These are phyloP conservation scores for Ceratocystis destructans DNA, from an alignment of 2,329 filamentous ascomycete genomes.

Conservation along the genomic window DNA sequence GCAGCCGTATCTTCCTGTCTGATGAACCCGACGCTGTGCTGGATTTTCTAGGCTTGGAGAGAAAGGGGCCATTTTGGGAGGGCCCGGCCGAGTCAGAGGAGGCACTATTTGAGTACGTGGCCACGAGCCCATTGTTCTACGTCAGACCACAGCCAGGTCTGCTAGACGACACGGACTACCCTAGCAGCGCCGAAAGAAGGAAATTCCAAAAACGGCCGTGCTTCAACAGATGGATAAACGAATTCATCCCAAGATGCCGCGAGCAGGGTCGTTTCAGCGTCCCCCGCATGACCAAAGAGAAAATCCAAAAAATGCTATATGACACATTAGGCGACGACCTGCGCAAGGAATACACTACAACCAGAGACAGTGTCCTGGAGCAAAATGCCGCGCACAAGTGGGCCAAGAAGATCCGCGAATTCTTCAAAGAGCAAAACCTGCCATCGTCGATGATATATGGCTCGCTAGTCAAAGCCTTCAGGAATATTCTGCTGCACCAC, in stretches of 20 bases:
- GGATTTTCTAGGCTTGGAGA: slow-evolving; percentile 47
- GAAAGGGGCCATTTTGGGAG: slow-evolving; percentile 33
- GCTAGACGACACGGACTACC: slow-evolving; percentile 25
- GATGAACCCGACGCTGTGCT: slow-evolving; percentile 42
- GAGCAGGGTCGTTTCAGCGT: slow-evolving; percentile 27
- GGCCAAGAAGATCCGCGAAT: slow-evolving; percentile 32
- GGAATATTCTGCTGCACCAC: slow-evolving; percentile 36
- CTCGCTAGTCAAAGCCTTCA: slow-evolving; percentile 31
- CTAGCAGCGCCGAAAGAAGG: slow-evolving; percentile 43
- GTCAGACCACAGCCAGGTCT: slow-evolving; percentile 22
- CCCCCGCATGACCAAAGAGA: slow-evolving; percentile 21
- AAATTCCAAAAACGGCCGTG: slow-evolving; percentile 44
- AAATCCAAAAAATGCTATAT: not conserved
- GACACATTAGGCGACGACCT: slow-evolving; percentile 7
- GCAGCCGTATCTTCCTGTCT: slow-evolving; percentile 47
- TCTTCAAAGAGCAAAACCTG: slow-evolving; percentile 24
- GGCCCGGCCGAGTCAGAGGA: slow-evolving; percentile 38
- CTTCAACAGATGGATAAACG: slow-evolving; percentile 47
- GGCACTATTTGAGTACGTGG: slow-evolving; percentile 13
- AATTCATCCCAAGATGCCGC: slow-evolving; percentile 45
- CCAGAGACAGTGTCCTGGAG: slow-evolving; percentile 30
- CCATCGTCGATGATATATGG: slow-evolving; percentile 20
- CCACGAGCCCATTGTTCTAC: slow-evolving; percentile 38
- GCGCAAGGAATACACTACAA: slow-evolving; percentile 30
- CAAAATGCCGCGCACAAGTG: slow-evolving; percentile 31